Evolutionary conservation across 2,329 filamentous ascomycete species (phyloP).

Genomic region (Ilyonectria sp.): DNA sequence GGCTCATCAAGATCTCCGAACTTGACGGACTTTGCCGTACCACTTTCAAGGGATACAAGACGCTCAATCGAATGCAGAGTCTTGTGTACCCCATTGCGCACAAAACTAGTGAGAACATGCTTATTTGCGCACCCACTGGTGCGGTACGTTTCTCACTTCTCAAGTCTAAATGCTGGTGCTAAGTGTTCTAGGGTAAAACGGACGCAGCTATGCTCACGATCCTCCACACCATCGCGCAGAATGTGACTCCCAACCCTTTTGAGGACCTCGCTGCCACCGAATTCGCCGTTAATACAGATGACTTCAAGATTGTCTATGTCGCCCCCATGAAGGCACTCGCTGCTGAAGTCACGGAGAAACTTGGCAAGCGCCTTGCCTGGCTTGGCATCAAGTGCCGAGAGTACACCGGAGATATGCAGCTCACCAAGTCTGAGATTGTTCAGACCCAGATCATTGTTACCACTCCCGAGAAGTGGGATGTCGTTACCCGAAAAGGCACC

Average conservation of each 20-base stretch:
- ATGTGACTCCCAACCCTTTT: slow-evolving; percentile 83
- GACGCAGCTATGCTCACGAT: slow-evolving; percentile 98
- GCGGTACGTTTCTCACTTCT: slow-evolving; percentile 68
- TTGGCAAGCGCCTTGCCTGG: slow-evolving; percentile 93
- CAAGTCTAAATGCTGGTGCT: slow-evolving; percentile 20
- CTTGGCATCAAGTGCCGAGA: slow-evolving; percentile 93
- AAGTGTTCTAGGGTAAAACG: slow-evolving; percentile 81
- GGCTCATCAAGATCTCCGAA: slow-evolving; percentile 82
- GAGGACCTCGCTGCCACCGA: slow-evolving; percentile 81
- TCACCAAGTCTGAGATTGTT: slow-evolving; percentile 96
- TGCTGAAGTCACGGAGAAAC: slow-evolving; percentile 95
- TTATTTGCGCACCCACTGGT: slow-evolving; percentile 97
- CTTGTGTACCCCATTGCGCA: slow-evolving; percentile 96
- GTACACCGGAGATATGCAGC: slow-evolving; percentile 98
- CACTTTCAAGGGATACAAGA: slow-evolving; percentile 96
- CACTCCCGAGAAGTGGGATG: slow-evolving; percentile 99
- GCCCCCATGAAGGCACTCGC: slow-evolving; percentile 99
- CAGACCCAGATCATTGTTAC: slow-evolving; percentile 98
- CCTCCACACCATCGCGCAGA: slow-evolving; percentile 89
- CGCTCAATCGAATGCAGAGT: slow-evolving; percentile 98
- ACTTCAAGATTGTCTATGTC: slow-evolving; percentile 99
- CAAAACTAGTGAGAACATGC: slow-evolving; percentile 97
- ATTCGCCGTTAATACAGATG: slow-evolving; percentile 85
- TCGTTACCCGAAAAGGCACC: slow-evolving; percentile 96
- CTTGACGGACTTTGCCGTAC: slow-evolving; percentile 90